These are phyloP conservation scores for Alnus glutinosa DNA, from an alignment of 306 rosid species.

Conservation along the genomic window DNA sequence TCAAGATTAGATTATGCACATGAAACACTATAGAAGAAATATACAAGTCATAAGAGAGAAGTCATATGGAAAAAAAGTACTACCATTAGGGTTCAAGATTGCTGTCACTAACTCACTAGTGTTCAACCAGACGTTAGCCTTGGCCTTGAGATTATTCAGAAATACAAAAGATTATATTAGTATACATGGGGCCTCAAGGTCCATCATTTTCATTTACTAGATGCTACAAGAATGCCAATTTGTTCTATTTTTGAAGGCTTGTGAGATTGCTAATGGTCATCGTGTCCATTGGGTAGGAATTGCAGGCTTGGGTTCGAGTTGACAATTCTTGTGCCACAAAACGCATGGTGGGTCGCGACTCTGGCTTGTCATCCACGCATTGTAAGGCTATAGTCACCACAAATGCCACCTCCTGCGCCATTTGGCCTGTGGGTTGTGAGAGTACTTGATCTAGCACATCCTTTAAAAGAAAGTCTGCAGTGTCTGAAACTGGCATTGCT, in stretches of 20 bases:
- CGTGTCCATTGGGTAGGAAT: slow-evolving; percentile 35
- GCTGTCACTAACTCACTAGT: too few relatives aligned
- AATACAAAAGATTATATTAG: too few relatives aligned
- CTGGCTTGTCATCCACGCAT: slow-evolving; percentile 50
- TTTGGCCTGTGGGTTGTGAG: slow-evolving; percentile 44
- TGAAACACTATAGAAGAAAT: too few relatives aligned
- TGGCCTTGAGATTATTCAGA: too few relatives aligned
- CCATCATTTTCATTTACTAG: background rate
- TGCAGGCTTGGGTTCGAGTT: slow-evolving; percentile 23
- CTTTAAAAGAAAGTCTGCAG: slow-evolving; percentile 39
- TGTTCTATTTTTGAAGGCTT: slow-evolving; percentile 29
- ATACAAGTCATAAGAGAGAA: too few relatives aligned
- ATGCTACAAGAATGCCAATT: background rate
- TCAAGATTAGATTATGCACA: background rate
- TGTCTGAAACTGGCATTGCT: slow-evolving; percentile 16
- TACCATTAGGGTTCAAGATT: too few relatives aligned
- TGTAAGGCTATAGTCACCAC: slow-evolving; percentile 50
- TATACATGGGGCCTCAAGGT: background rate
- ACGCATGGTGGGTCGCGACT: slow-evolving; percentile 63
- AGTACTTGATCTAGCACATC: slow-evolving; percentile 64
- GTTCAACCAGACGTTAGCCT: too few relatives aligned
- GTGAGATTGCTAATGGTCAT: slow-evolving; percentile 38
- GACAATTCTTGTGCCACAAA: slow-evolving; percentile 64
- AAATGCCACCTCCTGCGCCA: slow-evolving; percentile 45
- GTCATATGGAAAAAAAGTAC: too few relatives aligned